Conservation (phyloP, 1,139 yeast species). For the Lodderomyces orthopsilosis region DNA sequence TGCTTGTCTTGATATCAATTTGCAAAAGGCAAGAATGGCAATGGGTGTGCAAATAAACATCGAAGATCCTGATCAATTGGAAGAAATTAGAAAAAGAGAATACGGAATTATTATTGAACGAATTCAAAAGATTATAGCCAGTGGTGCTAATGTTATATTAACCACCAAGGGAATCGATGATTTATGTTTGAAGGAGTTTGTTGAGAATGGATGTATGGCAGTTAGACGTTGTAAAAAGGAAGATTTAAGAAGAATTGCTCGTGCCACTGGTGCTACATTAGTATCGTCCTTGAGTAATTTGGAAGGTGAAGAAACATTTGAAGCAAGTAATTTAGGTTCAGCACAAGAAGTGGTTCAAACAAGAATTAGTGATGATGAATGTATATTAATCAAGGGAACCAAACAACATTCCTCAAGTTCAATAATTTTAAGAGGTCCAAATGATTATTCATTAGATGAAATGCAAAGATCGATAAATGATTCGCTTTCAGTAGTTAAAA, state of each 20-base stretch:
- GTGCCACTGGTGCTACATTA: slow-evolving; percentile 96
- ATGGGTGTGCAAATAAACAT: slow-evolving; percentile 97
- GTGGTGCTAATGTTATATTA: slow-evolving; percentile 95
- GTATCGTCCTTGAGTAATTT: slow-evolving; percentile 84
- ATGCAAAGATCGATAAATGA: slow-evolving; percentile 98
- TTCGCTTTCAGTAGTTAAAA: slow-evolving; percentile 89
- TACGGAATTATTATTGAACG: slow-evolving; percentile 88
- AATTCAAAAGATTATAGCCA: slow-evolving; percentile 76
- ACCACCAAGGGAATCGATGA: slow-evolving; percentile 99
- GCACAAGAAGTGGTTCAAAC: slow-evolving; percentile 94
- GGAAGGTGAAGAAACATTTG: slow-evolving; percentile 98
- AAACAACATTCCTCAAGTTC: slow-evolving; percentile 91
- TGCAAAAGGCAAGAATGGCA: slow-evolving; percentile 97
- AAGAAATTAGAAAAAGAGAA: slow-evolving; percentile 92
- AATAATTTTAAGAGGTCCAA: slow-evolving; percentile 91
- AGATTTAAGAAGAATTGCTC: slow-evolving; percentile 92
- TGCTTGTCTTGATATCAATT: slow-evolving; percentile 90
- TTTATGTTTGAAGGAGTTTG: slow-evolving; percentile 89
- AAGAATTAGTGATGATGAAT: slow-evolving; percentile 93
- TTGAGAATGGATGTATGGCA: slow-evolving; percentile 95
- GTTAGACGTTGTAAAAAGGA: slow-evolving; percentile 98
- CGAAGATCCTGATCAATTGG: slow-evolving; percentile 96
- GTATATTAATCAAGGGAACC: slow-evolving; percentile 91
- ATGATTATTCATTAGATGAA: slow-evolving; percentile 94
- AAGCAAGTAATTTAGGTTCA: slow-evolving; percentile 76